Percentiles rank a stretch among this genome's conserved stretches.
phyloP scores from a whole-genome alignment of 129 eudicot species.

The Flaveria robusta region DNA sequence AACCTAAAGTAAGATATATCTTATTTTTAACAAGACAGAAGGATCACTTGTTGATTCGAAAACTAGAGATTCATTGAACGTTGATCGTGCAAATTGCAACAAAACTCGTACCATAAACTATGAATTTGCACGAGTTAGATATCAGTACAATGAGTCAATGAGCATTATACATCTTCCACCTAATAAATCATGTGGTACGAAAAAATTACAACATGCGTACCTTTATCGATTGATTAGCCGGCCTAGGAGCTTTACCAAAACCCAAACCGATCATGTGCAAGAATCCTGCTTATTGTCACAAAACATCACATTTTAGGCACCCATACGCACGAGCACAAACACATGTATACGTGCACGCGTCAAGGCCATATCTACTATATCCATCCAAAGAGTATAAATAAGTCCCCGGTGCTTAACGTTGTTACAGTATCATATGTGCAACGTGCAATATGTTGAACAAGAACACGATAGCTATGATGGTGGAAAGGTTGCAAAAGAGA shows the following conservation, averaged over 20 bases:
- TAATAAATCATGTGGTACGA: slow-evolving; percentile 19
- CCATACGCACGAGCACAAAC: neutral
- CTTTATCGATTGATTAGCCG: slow-evolving; percentile 27
- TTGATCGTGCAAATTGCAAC: neutral
- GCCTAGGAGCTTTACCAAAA: slow-evolving; percentile 27
- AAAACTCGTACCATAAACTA: neutral
- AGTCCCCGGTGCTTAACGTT: neutral
- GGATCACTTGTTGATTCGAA: neutral
- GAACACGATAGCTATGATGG: slow-evolving; percentile 3
- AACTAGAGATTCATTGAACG: neutral
- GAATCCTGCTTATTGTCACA: slow-evolving; percentile 6
- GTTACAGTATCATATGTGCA: neutral
- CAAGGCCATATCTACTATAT: slow-evolving; percentile 2
- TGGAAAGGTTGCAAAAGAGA: slow-evolving; percentile 30
- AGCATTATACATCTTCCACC: slow-evolving; percentile 3
- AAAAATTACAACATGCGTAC: neutral
- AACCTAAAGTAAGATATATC: neutral
- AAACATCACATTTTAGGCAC: neutral
- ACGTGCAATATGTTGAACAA: slow-evolving; percentile 23
- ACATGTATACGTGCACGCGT: slow-evolving; percentile 27
- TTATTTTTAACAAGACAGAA: neutral
- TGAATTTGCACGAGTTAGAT: slow-evolving; percentile 15
- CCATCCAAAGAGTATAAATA: slow-evolving; percentile 23
- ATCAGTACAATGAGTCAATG: neutral
- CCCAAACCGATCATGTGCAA: slow-evolving; percentile 33